phyloP scores from a whole-genome alignment of 1,139 yeast species.

The Lodderomyces margitis region DNA sequence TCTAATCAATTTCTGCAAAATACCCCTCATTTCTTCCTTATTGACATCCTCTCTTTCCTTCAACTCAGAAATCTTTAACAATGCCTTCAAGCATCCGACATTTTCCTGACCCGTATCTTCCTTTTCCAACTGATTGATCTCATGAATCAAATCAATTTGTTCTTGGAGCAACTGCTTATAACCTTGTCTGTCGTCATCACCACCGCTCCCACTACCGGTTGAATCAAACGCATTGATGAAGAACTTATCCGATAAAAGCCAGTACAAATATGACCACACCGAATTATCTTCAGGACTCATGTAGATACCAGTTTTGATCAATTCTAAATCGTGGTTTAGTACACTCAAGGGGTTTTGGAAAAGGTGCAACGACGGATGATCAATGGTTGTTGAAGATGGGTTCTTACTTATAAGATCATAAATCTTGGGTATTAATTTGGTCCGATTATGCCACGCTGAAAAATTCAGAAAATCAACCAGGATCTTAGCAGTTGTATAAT shows the following conservation, averaged over 20 bases:
- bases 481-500: conserved; percentile 75
- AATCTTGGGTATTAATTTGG: conserved; percentile 61
- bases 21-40: conserved; percentile 26
- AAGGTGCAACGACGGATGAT: conserved; percentile 19
- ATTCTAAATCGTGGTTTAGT: conserved; percentile 57
- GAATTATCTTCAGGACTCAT: conserved; percentile 95
- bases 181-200: conserved; percentile 9
- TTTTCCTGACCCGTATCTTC: conserved; percentile 58
- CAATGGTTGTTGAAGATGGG: conserved; percentile 9
- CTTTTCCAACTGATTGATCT: conserved; percentile 59
- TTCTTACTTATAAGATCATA: conserved; percentile 23
- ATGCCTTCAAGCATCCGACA: conserved; percentile 66
- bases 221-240: conserved; percentile 34
- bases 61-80: conserved; percentile 43
- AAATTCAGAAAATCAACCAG: conserved; percentile 85
- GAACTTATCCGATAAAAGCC: conserved; percentile 66
- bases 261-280: conserved; percentile 83
- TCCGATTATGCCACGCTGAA: conserved; percentile 94
- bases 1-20: conserved; percentile 43
- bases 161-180: conserved; percentile 34
- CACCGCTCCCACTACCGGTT: conserved; percentile 7
- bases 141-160: conserved; percentile 42
- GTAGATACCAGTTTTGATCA: conserved; percentile 79
- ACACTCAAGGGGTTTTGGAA: conserved; percentile 32
- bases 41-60: conserved; percentile 18